Evolutionary conservation across 805 yeast genomes (phyloP).

Genomic region (Nakazawaea peltata): DNA sequence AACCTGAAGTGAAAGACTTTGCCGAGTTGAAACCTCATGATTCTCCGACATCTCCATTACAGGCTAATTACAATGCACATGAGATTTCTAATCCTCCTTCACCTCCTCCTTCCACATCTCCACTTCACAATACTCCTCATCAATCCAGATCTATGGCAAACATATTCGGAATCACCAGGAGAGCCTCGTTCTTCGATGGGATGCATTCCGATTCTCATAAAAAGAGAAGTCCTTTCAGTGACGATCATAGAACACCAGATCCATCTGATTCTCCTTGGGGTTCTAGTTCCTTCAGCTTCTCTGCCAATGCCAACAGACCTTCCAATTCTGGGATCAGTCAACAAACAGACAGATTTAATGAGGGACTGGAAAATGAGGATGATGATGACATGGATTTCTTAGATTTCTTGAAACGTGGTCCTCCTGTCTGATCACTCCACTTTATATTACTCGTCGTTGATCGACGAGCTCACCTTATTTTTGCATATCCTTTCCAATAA

Average conservation of each 20-base stretch:
- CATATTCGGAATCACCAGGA: constrained; percentile 5
- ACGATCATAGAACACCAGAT: constrained; percentile 4
- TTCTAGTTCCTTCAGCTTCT: background rate
- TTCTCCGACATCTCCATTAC: constrained; percentile 7
- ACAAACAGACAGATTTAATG: constrained; percentile 2
- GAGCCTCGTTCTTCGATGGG: constrained; percentile 8
- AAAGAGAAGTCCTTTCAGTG: constrained; percentile 4
- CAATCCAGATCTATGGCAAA: background rate
- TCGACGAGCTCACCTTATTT: too few species aligned
- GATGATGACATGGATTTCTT: constrained; percentile 35
- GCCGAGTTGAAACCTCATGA: constrained; percentile 1
- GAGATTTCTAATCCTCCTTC: background rate
- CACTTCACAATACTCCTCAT: constrained; percentile 2
- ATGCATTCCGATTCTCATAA: background rate
- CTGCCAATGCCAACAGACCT: background rate
- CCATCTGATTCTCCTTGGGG: background rate
- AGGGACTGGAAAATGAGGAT: constrained; percentile 16
- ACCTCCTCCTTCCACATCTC: background rate
- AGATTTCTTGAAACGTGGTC: constrained; percentile 38
- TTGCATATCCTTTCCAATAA: too few species aligned
- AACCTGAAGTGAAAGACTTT: too few species aligned
- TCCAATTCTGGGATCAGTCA: background rate
- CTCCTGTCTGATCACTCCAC: constrained; percentile 15
- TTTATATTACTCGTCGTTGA: too few species aligned
- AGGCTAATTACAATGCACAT: background rate